A percentile compares a stretch with the other conserved stretches of the same genome.
Evolutionary conservation across 2,329 filamentous ascomycete genomes (phyloP).

Genomic region (Cadophora luteo-olivacea): DNA sequence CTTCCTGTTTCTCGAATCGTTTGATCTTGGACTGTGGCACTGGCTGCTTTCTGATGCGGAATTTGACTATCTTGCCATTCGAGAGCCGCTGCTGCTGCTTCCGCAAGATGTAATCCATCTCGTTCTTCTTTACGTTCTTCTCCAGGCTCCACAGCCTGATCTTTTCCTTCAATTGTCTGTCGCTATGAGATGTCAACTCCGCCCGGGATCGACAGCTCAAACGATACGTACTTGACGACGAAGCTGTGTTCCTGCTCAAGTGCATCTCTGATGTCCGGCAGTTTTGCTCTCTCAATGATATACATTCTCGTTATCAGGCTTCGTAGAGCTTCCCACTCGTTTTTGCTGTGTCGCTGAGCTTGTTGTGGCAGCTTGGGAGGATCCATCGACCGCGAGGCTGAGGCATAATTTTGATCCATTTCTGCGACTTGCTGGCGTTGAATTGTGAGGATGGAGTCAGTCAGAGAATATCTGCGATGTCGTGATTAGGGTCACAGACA

Average conservation of each 20-base stretch:
- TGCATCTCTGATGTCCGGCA: background rate
- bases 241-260: conserved; percentile 14
- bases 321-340: conserved; percentile 19
- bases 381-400: background rate
- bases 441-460: no score
- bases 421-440: background rate
- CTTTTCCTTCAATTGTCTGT: conserved; percentile 19
- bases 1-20: conserved; percentile 12
- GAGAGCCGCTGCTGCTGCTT: conserved; percentile 10
- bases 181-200: conserved; percentile 1
- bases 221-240: conserved; percentile 7
- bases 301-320: conserved; percentile 13
- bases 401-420: background rate
- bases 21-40: conserved; percentile 11
- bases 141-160: conserved; percentile 1
- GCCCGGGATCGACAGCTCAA: no score
- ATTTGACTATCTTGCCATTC: background rate
- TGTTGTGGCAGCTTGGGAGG: background rate
- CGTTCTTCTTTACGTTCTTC: conserved; percentile 17
- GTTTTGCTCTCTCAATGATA: background rate
- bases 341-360: conserved; percentile 10
- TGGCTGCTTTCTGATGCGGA: conserved; percentile 8
- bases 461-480: no score
- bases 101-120: conserved; percentile 15
- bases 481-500: no score